phyloP scores from a whole-genome alignment of 2,329 filamentous ascomycete species.

The Apiospora hydei region DNA sequence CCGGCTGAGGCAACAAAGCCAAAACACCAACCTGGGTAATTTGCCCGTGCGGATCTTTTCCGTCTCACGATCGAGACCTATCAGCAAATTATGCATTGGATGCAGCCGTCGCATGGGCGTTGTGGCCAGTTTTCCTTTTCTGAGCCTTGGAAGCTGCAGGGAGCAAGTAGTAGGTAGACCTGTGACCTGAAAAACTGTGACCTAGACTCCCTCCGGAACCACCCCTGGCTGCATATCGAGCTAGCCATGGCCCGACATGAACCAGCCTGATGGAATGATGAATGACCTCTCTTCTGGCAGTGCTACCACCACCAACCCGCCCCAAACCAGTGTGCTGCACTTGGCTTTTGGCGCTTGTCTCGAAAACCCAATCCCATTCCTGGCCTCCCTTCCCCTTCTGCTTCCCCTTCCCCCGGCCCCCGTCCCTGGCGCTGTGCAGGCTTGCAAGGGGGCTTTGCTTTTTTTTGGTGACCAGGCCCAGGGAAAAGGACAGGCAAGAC shows the following conservation, averaged over 20 bases:
- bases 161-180: neutral
- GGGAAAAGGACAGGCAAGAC: slow-evolving; percentile 14
- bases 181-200: slow-evolving; percentile 13
- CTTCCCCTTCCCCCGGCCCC: slow-evolving; percentile 6
- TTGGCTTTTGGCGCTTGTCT: slow-evolving; percentile 16
- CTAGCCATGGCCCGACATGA: slow-evolving; percentile 17
- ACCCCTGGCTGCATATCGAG: slow-evolving; percentile 15
- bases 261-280: slow-evolving; percentile 17
- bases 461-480: slow-evolving; percentile 9
- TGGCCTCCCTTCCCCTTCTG: neutral
- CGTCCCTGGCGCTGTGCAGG: slow-evolving; percentile 10
- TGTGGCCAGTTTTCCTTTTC: slow-evolving; percentile 9
- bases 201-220: neutral
- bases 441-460: slow-evolving; percentile 8
- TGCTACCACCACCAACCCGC: slow-evolving; percentile 8
- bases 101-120: neutral
- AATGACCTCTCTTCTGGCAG: slow-evolving; percentile 7
- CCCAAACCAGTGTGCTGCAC: neutral
- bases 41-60: slow-evolving; percentile 16
- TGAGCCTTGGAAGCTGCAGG: slow-evolving; percentile 5
- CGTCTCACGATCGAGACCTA: slow-evolving; percentile 8
- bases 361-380: slow-evolving; percentile 14
- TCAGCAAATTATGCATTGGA: neutral
- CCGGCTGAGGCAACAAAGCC: slow-evolving; percentile 1
- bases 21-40: slow-evolving; percentile 8